Evolutionary conservation across 2,329 filamentous ascomycete species (phyloP).

Genomic region (Coniella lustricola): DNA sequence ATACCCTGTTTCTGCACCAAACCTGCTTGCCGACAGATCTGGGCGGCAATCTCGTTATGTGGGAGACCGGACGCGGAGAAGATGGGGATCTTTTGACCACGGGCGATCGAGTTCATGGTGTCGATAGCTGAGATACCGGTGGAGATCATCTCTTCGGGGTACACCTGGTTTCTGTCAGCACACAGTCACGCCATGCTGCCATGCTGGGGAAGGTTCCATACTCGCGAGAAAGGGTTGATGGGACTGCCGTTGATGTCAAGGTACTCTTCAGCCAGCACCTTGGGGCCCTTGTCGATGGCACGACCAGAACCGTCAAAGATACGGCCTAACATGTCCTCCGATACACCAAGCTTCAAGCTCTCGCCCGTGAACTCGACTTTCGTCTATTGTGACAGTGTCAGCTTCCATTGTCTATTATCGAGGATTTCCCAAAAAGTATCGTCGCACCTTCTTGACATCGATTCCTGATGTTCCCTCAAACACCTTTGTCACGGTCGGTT

Average conservation of each 20-base stretch:
- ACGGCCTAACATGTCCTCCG: conserved; percentile 98
- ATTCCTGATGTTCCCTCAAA: conserved; percentile 97
- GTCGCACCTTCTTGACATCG: conserved; percentile 91
- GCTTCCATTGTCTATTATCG: not conserved
- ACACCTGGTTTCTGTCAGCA: conserved; percentile 55
- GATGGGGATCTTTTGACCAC: conserved; percentile 99
- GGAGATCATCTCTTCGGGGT: conserved; percentile 99
- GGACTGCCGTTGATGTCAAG: conserved; percentile 98
- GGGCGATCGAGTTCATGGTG: conserved; percentile 96
- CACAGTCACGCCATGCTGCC: not conserved
- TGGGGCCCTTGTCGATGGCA: conserved; percentile 97
- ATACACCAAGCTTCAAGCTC: conserved; percentile 97
- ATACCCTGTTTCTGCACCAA: conserved; percentile 72
- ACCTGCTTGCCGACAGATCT: conserved; percentile 96
- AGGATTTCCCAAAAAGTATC: not conserved
- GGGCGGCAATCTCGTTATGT: conserved; percentile 98
- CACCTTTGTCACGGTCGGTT: conserved; percentile 51
- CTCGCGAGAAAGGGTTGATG: conserved; percentile 96
- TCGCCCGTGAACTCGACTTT: conserved; percentile 96
- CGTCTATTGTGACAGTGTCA: conserved; percentile 50
- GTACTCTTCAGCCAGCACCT: conserved; percentile 96
- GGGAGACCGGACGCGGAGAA: conserved; percentile 98
- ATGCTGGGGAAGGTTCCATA: conserved; percentile 35
- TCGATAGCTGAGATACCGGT: conserved; percentile 99
- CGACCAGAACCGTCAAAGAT: conserved; percentile 97